Percentiles rank a stretch among this genome's conserved stretches.
phyloP scores from a whole-genome alignment of 106 monocot species.

The Allium fistulosum region DNA sequence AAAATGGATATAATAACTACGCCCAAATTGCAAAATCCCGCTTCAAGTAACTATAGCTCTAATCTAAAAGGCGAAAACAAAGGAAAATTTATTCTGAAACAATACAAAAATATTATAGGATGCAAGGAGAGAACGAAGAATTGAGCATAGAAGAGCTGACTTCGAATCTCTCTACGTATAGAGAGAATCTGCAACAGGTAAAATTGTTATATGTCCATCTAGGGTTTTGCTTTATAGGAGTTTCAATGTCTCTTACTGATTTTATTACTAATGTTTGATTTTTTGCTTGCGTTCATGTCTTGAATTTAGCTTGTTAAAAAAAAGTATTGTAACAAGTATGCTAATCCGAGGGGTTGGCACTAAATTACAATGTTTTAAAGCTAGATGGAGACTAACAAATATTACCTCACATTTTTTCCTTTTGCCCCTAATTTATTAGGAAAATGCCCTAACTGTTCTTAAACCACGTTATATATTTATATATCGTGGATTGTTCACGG shows the following conservation, averaged over 20 bases:
- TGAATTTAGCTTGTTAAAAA: background rate
- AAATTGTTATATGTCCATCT: too few species aligned
- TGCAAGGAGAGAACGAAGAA: slow-evolving; percentile 66
- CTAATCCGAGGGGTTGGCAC: background rate
- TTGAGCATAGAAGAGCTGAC: slow-evolving; percentile 83
- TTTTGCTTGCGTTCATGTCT: background rate
- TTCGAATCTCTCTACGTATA: slow-evolving; percentile 83
- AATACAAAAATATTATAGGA: background rate
- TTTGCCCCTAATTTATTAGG: too few species aligned
- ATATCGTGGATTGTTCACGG: too few species aligned
- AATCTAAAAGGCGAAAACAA: too few species aligned
- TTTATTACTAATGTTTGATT: too few species aligned
- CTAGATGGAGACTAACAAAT: background rate
- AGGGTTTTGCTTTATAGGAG: background rate
- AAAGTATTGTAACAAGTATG: background rate
- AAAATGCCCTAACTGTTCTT: too few species aligned
- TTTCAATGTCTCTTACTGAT: background rate
- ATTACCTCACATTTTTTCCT: too few species aligned
- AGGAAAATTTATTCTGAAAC: too few species aligned
- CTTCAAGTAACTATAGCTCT: too few species aligned
- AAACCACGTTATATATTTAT: too few species aligned
- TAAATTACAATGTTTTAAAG: background rate
- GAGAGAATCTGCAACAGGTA: slow-evolving; percentile 82
- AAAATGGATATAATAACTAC: too few species aligned
- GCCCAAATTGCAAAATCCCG: too few species aligned